Percentiles rank a stretch among this genome's conserved stretches.
Evolutionary conservation across 2,329 filamentous ascomycete genomes (phyloP).

Genomic region (Botrytis aclada): DNA sequence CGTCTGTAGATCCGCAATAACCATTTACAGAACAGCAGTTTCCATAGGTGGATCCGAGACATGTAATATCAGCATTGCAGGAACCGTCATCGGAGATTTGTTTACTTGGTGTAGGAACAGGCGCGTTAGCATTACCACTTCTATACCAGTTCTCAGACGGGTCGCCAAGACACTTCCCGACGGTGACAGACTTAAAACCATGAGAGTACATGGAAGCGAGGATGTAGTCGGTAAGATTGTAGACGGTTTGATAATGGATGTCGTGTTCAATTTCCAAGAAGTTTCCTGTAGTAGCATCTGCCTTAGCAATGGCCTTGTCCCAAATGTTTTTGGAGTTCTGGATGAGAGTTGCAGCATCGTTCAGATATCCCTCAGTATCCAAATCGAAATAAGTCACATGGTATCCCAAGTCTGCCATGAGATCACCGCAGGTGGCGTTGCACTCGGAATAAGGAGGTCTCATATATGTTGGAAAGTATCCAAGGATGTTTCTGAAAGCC

Average conservation of each 20-base stretch:
- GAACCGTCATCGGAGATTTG: constrained; percentile 24
- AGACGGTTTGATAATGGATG: constrained; percentile 40
- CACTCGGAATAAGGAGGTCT: constrained; percentile 47
- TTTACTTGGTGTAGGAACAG: constrained; percentile 8
- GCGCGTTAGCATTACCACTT: constrained; percentile 19
- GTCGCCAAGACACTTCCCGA: constrained; percentile 48
- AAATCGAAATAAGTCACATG: constrained; percentile 45
- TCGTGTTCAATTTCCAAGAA: constrained; percentile 51
- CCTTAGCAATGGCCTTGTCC: constrained; percentile 27
- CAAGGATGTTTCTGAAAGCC: constrained; percentile 54
- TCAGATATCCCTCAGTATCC: constrained; percentile 51
- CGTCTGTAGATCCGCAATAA: constrained; percentile 22
- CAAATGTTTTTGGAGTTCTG: constrained; percentile 47
- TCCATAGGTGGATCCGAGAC: constrained; percentile 23
- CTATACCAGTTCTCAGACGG: constrained; percentile 45
- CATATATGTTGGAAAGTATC: constrained; percentile 55
- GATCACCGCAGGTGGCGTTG: constrained; percentile 38
- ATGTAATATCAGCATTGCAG: constrained; percentile 21
- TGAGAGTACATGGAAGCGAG: constrained; percentile 38
- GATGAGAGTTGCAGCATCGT: constrained; percentile 43
- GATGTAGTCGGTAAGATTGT: constrained; percentile 40
- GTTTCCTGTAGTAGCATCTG: constrained; percentile 26
- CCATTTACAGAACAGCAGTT: constrained; percentile 25
- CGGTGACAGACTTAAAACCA: constrained; percentile 43
- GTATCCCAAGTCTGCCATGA: constrained; percentile 45